phyloP scores from a whole-genome alignment of 345 rosid species.

The Capsella bursapastoris region DNA sequence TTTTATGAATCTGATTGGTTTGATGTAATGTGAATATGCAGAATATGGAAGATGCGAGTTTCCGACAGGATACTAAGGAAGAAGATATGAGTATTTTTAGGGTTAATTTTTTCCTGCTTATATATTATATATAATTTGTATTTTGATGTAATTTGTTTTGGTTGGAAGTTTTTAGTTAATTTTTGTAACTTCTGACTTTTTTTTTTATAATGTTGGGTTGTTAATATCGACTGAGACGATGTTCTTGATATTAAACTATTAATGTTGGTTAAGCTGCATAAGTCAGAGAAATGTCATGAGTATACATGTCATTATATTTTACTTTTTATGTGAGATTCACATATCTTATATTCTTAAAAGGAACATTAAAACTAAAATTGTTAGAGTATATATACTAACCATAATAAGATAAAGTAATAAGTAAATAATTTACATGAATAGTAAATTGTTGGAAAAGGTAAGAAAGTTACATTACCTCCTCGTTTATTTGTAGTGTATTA shows the following conservation, averaged over 20 bases:
- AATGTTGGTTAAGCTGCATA: not conserved
- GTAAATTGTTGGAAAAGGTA: no score
- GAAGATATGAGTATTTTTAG: constrained; percentile 9
- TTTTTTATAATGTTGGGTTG: constrained; percentile 20
- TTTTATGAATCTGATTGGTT: constrained; percentile 10
- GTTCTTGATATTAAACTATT: constrained; percentile 18
- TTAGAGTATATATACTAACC: no score
- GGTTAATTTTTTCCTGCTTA: constrained; percentile 19
- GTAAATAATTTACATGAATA: no score
- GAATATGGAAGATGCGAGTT: constrained; percentile 67
- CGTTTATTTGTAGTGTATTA: no score
- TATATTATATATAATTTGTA: constrained; percentile 13
- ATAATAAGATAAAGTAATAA: no score
- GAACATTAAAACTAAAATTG: no score
- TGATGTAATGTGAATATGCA: constrained; percentile 46
- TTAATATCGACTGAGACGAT: constrained; percentile 28
- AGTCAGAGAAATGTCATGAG: not conserved
- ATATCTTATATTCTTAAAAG: no score
- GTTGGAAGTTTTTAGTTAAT: constrained; percentile 25
- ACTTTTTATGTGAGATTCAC: no score
- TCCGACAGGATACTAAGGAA: constrained; percentile 62
- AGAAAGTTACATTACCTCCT: no score
- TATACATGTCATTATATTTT: no score
- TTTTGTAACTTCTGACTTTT: constrained; percentile 37
- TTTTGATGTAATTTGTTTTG: constrained; percentile 28